Evolutionary conservation across 2,329 filamentous ascomycete species (phyloP).

Genomic region (Coniella lustricola): DNA sequence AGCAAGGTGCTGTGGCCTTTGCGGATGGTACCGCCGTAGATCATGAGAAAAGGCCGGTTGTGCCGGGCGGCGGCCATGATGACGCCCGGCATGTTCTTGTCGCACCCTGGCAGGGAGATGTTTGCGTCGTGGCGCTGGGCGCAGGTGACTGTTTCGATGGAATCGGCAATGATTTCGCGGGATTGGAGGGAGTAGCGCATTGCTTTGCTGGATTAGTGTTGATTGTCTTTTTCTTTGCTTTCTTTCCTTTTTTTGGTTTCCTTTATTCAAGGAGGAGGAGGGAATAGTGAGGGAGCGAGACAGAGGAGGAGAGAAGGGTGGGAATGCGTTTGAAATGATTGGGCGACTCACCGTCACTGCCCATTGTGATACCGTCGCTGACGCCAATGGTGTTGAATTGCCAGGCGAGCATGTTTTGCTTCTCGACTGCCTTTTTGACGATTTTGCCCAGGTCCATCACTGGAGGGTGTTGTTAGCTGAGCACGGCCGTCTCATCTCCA

Average conservation of each 20-base stretch:
- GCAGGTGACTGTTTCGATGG: conserved; percentile 86
- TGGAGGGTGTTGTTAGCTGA: conserved; percentile 26
- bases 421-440: conserved; percentile 73
- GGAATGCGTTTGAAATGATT: neutral
- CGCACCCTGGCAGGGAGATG: conserved; percentile 86
- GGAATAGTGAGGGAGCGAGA: neutral
- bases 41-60: conserved; percentile 89
- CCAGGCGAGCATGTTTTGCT: conserved; percentile 86
- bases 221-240: too few relatives aligned
- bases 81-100: conserved; percentile 96
- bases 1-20: conserved; percentile 77
- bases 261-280: neutral
- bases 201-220: too few relatives aligned
- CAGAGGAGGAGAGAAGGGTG: too few relatives aligned
- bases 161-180: conserved; percentile 88
- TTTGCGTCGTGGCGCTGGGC: conserved; percentile 91
- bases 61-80: conserved; percentile 86
- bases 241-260: neutral
- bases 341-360: conserved; percentile 62
- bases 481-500: neutral
- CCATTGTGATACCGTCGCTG: conserved; percentile 92
- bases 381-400: conserved; percentile 89
- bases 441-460: conserved; percentile 82
- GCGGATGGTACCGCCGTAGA: conserved; percentile 87
- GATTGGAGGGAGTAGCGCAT: conserved; percentile 93